Evolutionary conservation across 2,329 filamentous ascomycete genomes (phyloP).

Genomic region (Alternaria viburni): DNA sequence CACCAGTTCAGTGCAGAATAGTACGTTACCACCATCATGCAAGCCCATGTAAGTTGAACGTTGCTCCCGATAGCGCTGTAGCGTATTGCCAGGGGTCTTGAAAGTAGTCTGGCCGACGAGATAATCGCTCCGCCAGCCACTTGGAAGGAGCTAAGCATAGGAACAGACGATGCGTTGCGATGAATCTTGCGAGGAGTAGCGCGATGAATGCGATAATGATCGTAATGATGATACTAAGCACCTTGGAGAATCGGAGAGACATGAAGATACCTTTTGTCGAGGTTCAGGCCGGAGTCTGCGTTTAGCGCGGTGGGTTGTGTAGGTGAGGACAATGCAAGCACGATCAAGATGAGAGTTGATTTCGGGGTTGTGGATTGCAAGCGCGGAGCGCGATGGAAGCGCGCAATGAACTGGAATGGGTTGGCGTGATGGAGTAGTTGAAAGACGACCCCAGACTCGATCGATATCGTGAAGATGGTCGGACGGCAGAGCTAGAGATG

Average conservation of each 20-base stretch:
- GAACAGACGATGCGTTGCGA: neutral
- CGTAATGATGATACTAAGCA: neutral
- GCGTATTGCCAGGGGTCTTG: neutral
- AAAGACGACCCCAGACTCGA: neutral
- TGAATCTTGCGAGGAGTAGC: neutral
- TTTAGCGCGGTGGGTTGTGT: neutral
- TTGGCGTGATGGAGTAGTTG: neutral
- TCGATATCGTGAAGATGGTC: neutral
- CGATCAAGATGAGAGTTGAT: neutral
- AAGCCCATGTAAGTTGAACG: neutral
- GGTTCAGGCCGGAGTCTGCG: neutral
- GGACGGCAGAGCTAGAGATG: neutral
- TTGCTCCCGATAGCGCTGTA: neutral
- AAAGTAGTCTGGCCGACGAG: neutral
- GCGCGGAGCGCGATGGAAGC: no score
- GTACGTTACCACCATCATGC: neutral
- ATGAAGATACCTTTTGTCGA: neutral
- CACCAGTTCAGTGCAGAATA: neutral
- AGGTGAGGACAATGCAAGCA: neutral
- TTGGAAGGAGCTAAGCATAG: neutral
- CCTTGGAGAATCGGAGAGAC: neutral
- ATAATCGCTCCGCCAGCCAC: neutral
- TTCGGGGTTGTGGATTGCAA: neutral
- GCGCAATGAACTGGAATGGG: neutral
- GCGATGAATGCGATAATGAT: neutral